Percentiles rank a stretch among this genome's conserved stretches.
phyloP scores from a whole-genome alignment of 2,329 filamentous ascomycete genomes.

The Arthrinium phaeospermum region DNA sequence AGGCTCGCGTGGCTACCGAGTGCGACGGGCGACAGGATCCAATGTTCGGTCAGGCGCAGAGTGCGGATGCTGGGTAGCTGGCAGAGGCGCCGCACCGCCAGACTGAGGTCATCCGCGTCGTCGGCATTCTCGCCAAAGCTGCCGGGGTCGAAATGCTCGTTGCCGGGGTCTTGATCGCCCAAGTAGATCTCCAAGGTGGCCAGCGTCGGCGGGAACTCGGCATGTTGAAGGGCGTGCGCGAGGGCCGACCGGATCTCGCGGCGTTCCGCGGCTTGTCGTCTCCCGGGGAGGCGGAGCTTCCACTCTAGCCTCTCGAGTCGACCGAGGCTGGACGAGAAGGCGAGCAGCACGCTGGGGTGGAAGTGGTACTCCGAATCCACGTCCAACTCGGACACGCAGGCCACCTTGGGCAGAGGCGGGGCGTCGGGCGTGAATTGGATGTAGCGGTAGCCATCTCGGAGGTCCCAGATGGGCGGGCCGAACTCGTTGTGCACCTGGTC shows the following conservation, averaged over 20 bases:
- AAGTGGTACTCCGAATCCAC: background rate
- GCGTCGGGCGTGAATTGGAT: background rate
- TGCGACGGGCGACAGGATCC: constrained; percentile 15
- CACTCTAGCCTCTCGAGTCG: background rate
- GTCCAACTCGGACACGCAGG: constrained; percentile 6
- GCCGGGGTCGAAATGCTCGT: constrained; percentile 9
- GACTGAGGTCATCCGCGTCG: background rate
- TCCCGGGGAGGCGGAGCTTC: background rate
- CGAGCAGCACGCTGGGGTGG: background rate
- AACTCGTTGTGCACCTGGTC: constrained; percentile 10
- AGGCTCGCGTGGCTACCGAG: background rate
- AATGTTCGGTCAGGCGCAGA: background rate
- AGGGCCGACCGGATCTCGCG: background rate
- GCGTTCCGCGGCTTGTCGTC: background rate
- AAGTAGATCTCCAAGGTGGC: background rate
- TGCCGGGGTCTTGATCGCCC: background rate
- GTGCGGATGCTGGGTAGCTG: constrained; percentile 17
- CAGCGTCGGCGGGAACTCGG: background rate
- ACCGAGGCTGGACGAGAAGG: background rate
- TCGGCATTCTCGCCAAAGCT: background rate
- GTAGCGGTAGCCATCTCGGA: background rate
- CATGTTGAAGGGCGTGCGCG: background rate
- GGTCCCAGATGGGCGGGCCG: constrained; percentile 15
- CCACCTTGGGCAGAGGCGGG: constrained; percentile 2
- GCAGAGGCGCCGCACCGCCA: constrained; percentile 15